Evolutionary conservation across 805 yeast genomes (phyloP), one percentile per base, ranked within the genome.

Genomic region (Monosporozyma aquatica): DNA sequence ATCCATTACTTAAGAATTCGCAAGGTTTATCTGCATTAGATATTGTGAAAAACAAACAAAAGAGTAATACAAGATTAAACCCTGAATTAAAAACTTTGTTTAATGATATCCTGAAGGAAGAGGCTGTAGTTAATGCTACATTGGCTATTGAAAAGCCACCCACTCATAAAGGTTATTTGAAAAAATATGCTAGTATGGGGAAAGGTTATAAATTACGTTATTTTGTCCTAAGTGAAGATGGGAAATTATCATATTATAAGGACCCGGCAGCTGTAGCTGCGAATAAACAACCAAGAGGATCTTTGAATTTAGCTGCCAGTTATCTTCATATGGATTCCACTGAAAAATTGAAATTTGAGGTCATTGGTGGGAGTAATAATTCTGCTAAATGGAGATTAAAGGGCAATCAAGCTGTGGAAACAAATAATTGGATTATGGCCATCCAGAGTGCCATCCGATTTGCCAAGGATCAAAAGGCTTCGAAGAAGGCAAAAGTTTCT

Each of bases 361-460:
- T 92, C 38, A 74, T 82, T 42, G 84, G 89, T 27, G 80, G 77
- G 49, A 72, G 71, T 41, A 70, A 67, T 34, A 73, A 77, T 40
- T 79, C 80, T 45, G 79, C 76, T 41, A 78, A 80, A 55, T 84
- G 92, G 92, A 96, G 87, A 56, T 70, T 92, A 53, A 87, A 84
- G 61, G 97, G 97, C 3, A 86, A 87, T 53, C 97, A 92, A 62
- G 87, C 95, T 0, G 84, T 83, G 8, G 98, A 92, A 62, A 87
- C 97, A 0, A 90, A 84, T 56, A 74, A 95, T 52, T 92, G 99
- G 99, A 96, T 92, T 6, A 87, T 97, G 97, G 83, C 92, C 3
- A 71, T 92, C 41, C 95, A 87, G 60, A 87, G 86, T 51, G 95
- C 98, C 2, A 87, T 90, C 27, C 80, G 94, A 40, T 75, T 73